Base-by-base conservation (phyloP, 1,139 yeast species). In the Nakaseomyces glabratus region DNA sequence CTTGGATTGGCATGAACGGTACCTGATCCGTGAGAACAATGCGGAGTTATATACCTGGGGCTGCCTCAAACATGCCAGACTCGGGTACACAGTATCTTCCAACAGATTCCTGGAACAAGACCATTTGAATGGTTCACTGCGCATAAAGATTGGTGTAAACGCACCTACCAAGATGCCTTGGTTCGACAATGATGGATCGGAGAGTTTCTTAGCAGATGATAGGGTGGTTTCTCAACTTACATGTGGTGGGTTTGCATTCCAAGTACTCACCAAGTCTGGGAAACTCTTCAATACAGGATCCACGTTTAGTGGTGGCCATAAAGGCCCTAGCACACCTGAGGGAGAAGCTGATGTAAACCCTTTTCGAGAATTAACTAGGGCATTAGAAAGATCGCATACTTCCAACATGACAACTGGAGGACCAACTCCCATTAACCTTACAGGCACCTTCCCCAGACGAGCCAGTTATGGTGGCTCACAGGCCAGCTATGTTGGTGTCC, bases 191-290 rank as follows among this genome's bases (percentile, higher is more conserved):
- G 31, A 29, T 9, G 58, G 35, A 50, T 61, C 49, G 50, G 43
- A 43, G 2, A 10, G 15, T 6, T 14, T 12, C 19, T 19, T 35
- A 1, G 10, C 11, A 15, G 47, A 66, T 24, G 58, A 62, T 12
- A 53, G 58, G 16, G 52, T 69, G 1, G 57, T 77, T 6, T 62
- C 70, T 4, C 82, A 76, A 47, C 60, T 80, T 2, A 63, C 71
- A 12, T 76, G 80, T 5, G 80, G 80, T 24, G 93, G 93, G 1
- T 79, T 66, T 48, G 68, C 79, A n/a, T 75, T 78, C 47, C 73
- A 76, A 31, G 58, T 81, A 1, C 57, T 80, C 14, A 69, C 79
- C 0, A 62, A 65, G 28, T 55, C 62, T 3, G 85, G 85, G 0
- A 61, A 66, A 6, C 48, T 77, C 10, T 76, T 63, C 50, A 66